These are phyloP conservation scores for Botrytis deweyae DNA, from an alignment of 2,329 filamentous ascomycete genomes.

Conservation along the genomic window DNA sequence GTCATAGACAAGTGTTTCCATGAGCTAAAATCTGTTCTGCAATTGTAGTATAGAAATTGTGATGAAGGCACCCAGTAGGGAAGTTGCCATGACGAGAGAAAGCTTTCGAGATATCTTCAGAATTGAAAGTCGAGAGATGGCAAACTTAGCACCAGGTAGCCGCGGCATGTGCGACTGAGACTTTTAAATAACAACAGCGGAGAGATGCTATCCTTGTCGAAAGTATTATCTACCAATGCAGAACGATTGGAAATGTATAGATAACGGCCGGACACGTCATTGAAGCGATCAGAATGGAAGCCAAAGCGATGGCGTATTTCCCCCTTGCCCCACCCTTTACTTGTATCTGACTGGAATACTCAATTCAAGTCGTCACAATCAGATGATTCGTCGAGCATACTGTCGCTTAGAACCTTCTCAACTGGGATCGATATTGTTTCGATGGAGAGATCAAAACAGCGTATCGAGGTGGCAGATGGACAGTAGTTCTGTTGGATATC, in stretches of 20 bases:
- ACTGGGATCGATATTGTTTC: background rate
- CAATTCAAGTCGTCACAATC: background rate
- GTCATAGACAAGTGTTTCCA: too few species aligned
- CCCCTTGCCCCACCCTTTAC: background rate
- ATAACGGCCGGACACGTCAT: background rate
- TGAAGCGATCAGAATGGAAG: background rate
- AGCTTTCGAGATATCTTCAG: too few species aligned
- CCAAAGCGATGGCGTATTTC: background rate
- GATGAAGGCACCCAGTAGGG: too few species aligned
- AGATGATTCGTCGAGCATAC: background rate
- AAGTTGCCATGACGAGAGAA: too few species aligned
- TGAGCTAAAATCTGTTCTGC: too few species aligned
- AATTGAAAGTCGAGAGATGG: too few species aligned
- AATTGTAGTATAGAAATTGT: too few species aligned
- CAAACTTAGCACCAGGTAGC: too few species aligned
- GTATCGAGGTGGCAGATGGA: background rate
- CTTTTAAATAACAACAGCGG: too few species aligned
- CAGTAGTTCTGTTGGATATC: background rate
- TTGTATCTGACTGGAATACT: too few species aligned
- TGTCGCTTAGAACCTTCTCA: background rate
- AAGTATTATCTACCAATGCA: background rate
- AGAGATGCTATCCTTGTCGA: background rate
- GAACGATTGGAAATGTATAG: background rate
- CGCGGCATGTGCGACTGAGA: too few species aligned
- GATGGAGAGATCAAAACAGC: background rate